These are phyloP conservation scores for Podospora conica DNA, from an alignment of 495 filamentous ascomycete species.

Conservation along the genomic window DNA sequence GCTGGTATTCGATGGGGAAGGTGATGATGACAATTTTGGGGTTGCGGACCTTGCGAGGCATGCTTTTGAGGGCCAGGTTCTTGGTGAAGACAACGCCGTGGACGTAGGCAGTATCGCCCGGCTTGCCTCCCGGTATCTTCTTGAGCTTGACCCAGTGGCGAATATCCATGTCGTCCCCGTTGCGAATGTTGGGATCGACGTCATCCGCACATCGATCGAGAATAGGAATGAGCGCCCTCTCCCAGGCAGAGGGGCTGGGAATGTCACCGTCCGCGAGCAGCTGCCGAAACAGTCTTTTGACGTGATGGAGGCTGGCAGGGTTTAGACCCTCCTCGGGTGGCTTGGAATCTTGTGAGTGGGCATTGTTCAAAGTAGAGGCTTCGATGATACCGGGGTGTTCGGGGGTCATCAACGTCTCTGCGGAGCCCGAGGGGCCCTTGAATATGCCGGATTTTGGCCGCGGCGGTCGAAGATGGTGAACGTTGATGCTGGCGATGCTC, in stretches of 20 bases:
- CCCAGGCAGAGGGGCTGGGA: conserved; percentile 70
- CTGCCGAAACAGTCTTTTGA: conserved; percentile 76
- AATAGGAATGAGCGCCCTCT: conserved; percentile 85
- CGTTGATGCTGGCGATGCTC: conserved; percentile 62
- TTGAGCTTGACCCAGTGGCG: conserved; percentile 98
- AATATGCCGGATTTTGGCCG: conserved; percentile 43
- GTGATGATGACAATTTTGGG: conserved; percentile 89
- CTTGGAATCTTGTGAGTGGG: conserved; percentile 71
- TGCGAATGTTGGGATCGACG: conserved; percentile 84
- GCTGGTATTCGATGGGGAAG: conserved; percentile 93
- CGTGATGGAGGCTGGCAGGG: conserved; percentile 78
- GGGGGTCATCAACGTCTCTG: conserved; percentile 36
- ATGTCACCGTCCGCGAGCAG: conserved; percentile 71
- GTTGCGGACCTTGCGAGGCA: conserved; percentile 77
- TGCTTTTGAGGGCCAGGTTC: conserved; percentile 90
- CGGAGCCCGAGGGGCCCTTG: conserved; percentile 38
- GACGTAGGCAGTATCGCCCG: conserved; percentile 87
- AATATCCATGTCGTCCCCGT: conserved; percentile 92
- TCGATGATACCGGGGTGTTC: conserved; percentile 26
- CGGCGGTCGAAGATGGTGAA: conserved; percentile 63
- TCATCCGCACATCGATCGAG: conserved; percentile 88
- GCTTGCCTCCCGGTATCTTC: conserved; percentile 83
- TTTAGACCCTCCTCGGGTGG: conserved; percentile 77
- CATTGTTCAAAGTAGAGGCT: conserved; percentile 62
- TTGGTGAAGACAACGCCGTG: conserved; percentile 96